These are phyloP conservation scores for Colletotrichum falcatum DNA, from an alignment of 2,329 filamentous ascomycete genomes.

Conservation along the genomic window DNA sequence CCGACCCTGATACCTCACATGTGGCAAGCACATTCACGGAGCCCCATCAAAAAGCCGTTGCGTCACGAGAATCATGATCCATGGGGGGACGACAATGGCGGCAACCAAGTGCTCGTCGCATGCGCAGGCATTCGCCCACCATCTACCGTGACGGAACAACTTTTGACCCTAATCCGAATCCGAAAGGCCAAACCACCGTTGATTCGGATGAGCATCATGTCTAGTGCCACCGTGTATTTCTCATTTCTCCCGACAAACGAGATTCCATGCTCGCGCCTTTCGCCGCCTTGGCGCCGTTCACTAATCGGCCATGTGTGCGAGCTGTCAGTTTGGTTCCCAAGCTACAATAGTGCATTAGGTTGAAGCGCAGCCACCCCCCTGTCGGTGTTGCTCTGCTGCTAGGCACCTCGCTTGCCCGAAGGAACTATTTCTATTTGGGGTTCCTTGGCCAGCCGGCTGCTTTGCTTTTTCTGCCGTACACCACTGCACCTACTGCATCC, in stretches of 20 bases:
- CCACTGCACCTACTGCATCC: too few relatives aligned
- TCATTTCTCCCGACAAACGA: neutral
- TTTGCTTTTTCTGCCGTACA: conserved; percentile 22
- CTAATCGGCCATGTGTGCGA: conserved; percentile 30
- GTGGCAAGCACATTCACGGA: neutral
- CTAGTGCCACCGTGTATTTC: neutral
- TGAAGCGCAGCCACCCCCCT: conserved; percentile 7
- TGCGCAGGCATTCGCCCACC: neutral
- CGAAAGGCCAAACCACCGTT: conserved; percentile 15
- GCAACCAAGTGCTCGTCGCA: neutral
- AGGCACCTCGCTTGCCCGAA: neutral
- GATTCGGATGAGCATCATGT: conserved; percentile 11
- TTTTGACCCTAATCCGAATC: conserved; percentile 12
- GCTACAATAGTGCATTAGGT: too few relatives aligned
- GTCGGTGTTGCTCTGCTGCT: conserved; percentile 6
- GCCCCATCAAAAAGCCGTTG: conserved; percentile 4
- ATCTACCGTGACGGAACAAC: conserved; percentile 1
- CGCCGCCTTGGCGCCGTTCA: conserved; percentile 25
- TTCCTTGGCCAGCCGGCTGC: neutral
- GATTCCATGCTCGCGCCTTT: conserved; percentile 1
- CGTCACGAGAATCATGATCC: neutral
- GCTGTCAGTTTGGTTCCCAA: conserved; percentile 38
- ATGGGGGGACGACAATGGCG: neutral
- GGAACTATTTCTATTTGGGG: neutral
- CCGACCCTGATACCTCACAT: neutral